A percentile compares a stretch with the other conserved stretches of the same genome.
phyloP scores from a whole-genome alignment of 1,284 basidiomycete genomes.

The Malassezia pachydermatis region DNA sequence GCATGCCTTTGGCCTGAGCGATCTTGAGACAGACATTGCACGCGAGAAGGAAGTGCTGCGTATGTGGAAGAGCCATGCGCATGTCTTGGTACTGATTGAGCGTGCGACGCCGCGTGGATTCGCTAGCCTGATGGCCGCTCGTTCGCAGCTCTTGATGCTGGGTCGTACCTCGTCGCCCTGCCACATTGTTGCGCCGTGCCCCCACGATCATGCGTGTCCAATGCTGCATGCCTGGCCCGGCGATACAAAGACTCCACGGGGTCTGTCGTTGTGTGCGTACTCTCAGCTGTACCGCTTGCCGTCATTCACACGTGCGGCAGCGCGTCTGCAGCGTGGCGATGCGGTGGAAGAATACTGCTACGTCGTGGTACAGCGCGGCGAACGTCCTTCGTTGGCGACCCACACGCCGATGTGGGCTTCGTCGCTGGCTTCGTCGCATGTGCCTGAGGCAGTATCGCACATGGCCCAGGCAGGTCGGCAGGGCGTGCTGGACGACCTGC shows the following conservation, averaged over 20 bases:
- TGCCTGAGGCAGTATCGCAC: constrained; percentile 1
- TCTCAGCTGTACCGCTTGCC: constrained; percentile 77
- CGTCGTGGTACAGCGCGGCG: constrained; percentile 71
- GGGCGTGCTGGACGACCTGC: constrained; percentile 31
- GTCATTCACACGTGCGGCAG: constrained; percentile 70
- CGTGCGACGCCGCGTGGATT: constrained; percentile 69
- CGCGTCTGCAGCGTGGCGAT: constrained; percentile 69
- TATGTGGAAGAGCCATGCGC: constrained; percentile 79
- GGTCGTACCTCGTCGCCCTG: constrained; percentile 50
- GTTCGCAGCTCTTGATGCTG: constrained; percentile 64
- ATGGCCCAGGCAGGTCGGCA: not conserved
- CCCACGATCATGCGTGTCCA: constrained; percentile 81
- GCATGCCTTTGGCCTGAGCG: constrained; percentile 73
- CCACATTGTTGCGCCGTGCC: constrained; percentile 70
- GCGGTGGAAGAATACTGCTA: constrained; percentile 83
- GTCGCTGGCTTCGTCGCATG: not conserved
- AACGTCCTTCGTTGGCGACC: constrained; percentile 53
- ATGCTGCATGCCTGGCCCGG: constrained; percentile 49
- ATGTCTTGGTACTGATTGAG: constrained; percentile 63
- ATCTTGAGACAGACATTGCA: constrained; percentile 57
- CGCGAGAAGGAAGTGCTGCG: constrained; percentile 64
- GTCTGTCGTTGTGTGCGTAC: constrained; percentile 62
- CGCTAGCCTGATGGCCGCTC: constrained; percentile 67
- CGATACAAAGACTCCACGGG: constrained; percentile 20
- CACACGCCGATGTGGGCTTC: constrained; percentile 12